Conservation (phyloP, 805 yeast species). For the Lipomyces mesembrius region DNA sequence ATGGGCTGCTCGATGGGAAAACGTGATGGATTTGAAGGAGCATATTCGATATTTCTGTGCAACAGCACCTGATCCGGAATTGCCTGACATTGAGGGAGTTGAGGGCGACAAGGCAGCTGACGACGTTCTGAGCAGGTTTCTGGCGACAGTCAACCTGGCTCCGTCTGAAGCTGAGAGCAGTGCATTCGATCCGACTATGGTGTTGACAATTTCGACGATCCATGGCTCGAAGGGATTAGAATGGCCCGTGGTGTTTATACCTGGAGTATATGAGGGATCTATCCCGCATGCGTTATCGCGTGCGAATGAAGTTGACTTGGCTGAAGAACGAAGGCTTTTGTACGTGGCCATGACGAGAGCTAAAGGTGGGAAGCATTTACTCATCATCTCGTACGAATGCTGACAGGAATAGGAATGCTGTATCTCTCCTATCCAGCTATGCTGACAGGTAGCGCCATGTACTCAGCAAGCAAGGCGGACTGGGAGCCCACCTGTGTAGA, state of each 20-base stretch:
- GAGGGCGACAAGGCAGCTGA: conserved; percentile 3
- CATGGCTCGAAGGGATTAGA: conserved; percentile 94
- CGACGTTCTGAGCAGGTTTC: conserved; percentile 19
- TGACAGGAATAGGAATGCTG: conserved; percentile 8
- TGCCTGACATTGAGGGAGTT: conserved; percentile 28
- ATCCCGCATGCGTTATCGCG: conserved; percentile 57
- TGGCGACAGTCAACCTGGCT: conserved; percentile 31
- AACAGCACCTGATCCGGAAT: conserved; percentile 10
- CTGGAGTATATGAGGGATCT: conserved; percentile 68
- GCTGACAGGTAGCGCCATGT: not conserved
- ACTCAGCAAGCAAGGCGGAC: conserved; percentile 1
- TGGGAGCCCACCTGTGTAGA: not conserved
- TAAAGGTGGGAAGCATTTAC: conserved; percentile 46
- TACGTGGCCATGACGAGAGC: conserved; percentile 92
- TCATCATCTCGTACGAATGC: not conserved
- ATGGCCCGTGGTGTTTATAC: conserved; percentile 90
- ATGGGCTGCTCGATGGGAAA: conserved; percentile 34
- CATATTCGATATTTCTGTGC: conserved; percentile 15
- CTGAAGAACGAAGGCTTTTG: conserved; percentile 82
- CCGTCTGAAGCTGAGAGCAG: conserved; percentile 25
- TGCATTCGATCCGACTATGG: conserved; percentile 28
- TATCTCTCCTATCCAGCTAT: conserved; percentile 20
- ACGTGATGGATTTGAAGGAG: conserved; percentile 27
- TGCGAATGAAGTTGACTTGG: conserved; percentile 47
- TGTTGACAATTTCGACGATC: conserved; percentile 71